These are phyloP conservation scores for Cyberlindnera galapagoensis DNA, from an alignment of 805 yeast species.

Conservation along the genomic window DNA sequence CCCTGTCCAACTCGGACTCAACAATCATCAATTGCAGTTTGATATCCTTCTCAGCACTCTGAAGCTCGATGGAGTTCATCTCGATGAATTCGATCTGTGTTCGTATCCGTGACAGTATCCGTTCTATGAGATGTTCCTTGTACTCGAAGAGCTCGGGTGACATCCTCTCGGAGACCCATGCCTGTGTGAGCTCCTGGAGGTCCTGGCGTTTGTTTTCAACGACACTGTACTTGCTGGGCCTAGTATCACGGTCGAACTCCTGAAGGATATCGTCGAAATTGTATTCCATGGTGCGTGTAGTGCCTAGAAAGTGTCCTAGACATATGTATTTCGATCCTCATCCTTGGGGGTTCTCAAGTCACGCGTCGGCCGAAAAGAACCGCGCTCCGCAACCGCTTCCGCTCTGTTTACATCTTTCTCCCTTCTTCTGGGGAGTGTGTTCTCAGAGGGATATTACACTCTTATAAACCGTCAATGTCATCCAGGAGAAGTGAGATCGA, in stretches of 20 bases:
- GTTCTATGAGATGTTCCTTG: conserved; percentile 50
- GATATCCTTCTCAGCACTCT: conserved; percentile 55
- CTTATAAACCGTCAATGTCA: conserved; percentile 18
- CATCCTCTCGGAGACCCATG: conserved; percentile 82
- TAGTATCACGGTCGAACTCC: conserved; percentile 50
- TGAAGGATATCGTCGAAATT: conserved; percentile 66
- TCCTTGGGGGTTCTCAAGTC: too few species aligned
- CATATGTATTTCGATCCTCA: too few species aligned
- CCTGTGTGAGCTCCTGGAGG: conserved; percentile 40
- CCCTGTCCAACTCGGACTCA: conserved; percentile 87
- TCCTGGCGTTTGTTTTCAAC: conserved; percentile 29
- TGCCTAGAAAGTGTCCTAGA: too few species aligned
- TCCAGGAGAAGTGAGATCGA: conserved; percentile 39
- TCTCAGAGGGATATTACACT: too few species aligned
- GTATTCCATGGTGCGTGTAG: conserved; percentile 26
- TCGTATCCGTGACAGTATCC: conserved; percentile 53
- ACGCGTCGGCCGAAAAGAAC: too few species aligned
- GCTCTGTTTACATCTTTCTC: too few species aligned
- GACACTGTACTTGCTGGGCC: conserved; percentile 23
- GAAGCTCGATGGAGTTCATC: conserved; percentile 69
- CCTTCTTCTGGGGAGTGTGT: too few species aligned
- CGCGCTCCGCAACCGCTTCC: too few species aligned
- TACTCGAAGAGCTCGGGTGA: conserved; percentile 84
- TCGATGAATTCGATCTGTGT: conserved; percentile 72
- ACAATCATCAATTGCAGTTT: conserved; percentile 77